These are phyloP conservation scores for Penicillium sp. DNA, from an alignment of 2,329 filamentous ascomycete genomes.

Conservation along the genomic window DNA sequence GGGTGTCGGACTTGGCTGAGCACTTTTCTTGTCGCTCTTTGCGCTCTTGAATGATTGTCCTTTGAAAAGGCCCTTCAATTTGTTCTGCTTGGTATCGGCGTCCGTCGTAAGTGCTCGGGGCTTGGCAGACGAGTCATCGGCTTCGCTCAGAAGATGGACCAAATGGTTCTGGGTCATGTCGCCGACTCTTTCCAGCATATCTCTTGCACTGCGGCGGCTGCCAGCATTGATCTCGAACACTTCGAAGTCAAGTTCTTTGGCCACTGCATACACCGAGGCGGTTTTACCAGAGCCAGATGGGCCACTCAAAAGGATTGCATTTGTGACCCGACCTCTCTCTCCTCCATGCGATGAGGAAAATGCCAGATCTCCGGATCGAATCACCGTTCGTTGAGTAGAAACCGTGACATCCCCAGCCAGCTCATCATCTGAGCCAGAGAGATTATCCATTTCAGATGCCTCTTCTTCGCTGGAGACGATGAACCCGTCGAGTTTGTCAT, in stretches of 20 bases:
- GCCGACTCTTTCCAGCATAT: conserved; percentile 86
- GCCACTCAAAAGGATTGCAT: conserved; percentile 84
- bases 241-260: conserved; percentile 87
- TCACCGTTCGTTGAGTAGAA: conserved; percentile 38
- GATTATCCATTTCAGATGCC: conserved; percentile 64
- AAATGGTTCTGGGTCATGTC: conserved; percentile 97
- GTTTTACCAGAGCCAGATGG: conserved; percentile 91
- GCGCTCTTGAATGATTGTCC: conserved; percentile 42
- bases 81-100: conserved; percentile 72
- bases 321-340: conserved; percentile 58
- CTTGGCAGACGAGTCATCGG: conserved; percentile 23
- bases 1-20: conserved; percentile 22
- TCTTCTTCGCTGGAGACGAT: conserved; percentile 78
- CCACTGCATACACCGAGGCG: conserved; percentile 84
- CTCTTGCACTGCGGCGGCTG: conserved; percentile 79
- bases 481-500: conserved; percentile 74
- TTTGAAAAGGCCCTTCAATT: conserved; percentile 79
- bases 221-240: conserved; percentile 92
- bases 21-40: conserved; percentile 18
- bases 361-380: conserved; percentile 40
- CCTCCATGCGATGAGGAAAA: conserved; percentile 32
- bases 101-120: conserved; percentile 44
- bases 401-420: conserved; percentile 40
- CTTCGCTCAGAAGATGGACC: conserved; percentile 57
- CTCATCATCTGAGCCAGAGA: conserved; percentile 60